Conservation (phyloP, 2,329 filamentous ascomycete species). For the Teratosphaeria epicoccoides region DNA sequence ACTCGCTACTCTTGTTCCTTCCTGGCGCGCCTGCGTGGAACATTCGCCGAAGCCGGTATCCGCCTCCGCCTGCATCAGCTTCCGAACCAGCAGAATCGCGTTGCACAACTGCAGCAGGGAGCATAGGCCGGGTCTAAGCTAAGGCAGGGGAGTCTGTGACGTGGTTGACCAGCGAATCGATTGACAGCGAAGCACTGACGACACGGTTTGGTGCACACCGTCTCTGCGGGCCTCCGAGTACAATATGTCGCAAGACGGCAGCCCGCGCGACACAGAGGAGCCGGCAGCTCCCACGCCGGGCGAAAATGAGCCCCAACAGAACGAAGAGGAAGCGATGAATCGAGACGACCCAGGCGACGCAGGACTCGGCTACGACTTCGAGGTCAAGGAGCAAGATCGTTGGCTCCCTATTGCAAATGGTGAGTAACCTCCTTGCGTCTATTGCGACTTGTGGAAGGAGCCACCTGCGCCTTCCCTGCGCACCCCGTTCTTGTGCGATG, state of each 20-base stretch:
- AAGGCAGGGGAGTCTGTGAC: conserved; percentile 13
- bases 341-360: conserved; percentile 56
- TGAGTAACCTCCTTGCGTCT: conserved; percentile 47
- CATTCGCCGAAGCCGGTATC: conserved; percentile 4
- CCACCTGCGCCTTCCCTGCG: conserved; percentile 14
- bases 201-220: conserved; percentile 6
- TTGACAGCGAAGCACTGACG: conserved; percentile 14
- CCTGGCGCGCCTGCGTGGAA: conserved; percentile 1
- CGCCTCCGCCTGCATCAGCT: conserved; percentile 6
- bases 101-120: conserved; percentile 11
- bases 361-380: conserved; percentile 80
- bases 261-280: conserved; percentile 69
- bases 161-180: conserved; percentile 20
- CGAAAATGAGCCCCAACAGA: conserved; percentile 74
- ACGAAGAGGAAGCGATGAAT: conserved; percentile 27
- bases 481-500: conserved; percentile 18
- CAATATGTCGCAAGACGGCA: conserved; percentile 65
- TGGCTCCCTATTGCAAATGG: conserved; percentile 99
- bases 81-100: conserved; percentile 1
- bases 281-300: conserved; percentile 63
- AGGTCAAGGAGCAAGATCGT: conserved; percentile 98
- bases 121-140: conserved; percentile 4
- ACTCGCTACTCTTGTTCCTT: conserved; percentile 1
- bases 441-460: conserved; percentile 8
- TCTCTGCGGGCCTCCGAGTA: conserved; percentile 39